Percentiles rank a stretch among this genome's conserved stretches.
phyloP scores from a whole-genome alignment of 2,329 filamentous ascomycete genomes.

The Fusarium zealandicum region DNA sequence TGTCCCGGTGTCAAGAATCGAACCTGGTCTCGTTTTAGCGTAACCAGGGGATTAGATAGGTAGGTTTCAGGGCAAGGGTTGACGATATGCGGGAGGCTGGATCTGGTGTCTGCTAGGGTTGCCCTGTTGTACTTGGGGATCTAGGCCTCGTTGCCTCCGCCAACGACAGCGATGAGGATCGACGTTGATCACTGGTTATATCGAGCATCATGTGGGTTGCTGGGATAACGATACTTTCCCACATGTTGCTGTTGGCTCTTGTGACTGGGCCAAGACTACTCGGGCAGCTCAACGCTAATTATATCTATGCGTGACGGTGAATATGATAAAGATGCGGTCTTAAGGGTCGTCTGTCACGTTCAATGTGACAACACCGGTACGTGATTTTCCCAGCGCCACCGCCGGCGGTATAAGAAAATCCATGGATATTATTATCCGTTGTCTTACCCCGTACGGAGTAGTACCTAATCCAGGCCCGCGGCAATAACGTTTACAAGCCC shows the following conservation, averaged over 20 bases:
- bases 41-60: background rate
- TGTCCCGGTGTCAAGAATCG: background rate
- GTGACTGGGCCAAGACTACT: background rate
- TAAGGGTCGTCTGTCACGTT: too few relatives aligned
- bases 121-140: background rate
- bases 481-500: too few relatives aligned
- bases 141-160: background rate
- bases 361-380: too few relatives aligned
- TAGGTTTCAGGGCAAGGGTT: background rate
- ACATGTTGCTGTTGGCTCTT: background rate
- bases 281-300: background rate
- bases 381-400: background rate
- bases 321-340: background rate
- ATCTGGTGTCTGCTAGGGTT: background rate
- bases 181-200: background rate
- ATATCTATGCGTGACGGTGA: background rate
- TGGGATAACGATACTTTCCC: background rate
- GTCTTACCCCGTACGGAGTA: slow-evolving; percentile 1
- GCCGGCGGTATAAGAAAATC: background rate
- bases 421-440: background rate
- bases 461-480: background rate
- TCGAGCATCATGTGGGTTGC: background rate
- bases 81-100: background rate
- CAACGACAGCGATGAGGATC: background rate
- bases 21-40: slow-evolving; percentile 1